A percentile compares a stretch with the other conserved stretches of the same genome.
Conservation (phyloP, 345 rosid species). For the Rhizophora mangle region DNA sequence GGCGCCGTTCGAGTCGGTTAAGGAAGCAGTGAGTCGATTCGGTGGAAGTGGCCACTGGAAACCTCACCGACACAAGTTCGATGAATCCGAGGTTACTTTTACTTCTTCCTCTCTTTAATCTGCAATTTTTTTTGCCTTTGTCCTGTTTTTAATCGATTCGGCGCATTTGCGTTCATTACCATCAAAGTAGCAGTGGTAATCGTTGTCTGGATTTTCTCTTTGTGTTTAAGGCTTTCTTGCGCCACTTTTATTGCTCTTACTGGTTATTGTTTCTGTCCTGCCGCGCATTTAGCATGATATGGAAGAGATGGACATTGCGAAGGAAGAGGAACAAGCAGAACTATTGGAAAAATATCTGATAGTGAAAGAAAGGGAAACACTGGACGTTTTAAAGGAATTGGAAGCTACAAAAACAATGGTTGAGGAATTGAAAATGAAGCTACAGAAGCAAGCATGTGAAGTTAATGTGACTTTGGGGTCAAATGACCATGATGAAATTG, state of each 20-base stretch:
- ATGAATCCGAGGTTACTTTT: conserved; percentile 45
- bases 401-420: conserved; percentile 57
- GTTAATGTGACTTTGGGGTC: conserved; percentile 29
- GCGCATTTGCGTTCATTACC: no score
- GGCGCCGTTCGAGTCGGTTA: conserved; percentile 86
- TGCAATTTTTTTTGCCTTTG: no score
- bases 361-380: conserved; percentile 66
- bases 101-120: conserved; percentile 11
- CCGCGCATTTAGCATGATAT: conserved; percentile 29
- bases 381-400: conserved; percentile 67
- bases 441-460: conserved; percentile 53
- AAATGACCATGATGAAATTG: conserved; percentile 11
- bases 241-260: background rate
- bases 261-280: conserved; percentile 7
- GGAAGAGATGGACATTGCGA: conserved; percentile 45
- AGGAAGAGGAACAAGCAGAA: conserved; percentile 55
- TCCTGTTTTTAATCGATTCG: background rate
- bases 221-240: background rate
- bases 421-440: conserved; percentile 55
- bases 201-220: no score
- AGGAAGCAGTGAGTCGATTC: conserved; percentile 79
- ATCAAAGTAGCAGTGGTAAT: no score
- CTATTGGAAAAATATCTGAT: conserved; percentile 62
- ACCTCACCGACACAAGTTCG: conserved; percentile 43
- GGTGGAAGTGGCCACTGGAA: conserved; percentile 95